These are phyloP conservation scores for Chalciporus piperatus DNA, from an alignment of 768 basidiomycete genomes.

Conservation along the genomic window DNA sequence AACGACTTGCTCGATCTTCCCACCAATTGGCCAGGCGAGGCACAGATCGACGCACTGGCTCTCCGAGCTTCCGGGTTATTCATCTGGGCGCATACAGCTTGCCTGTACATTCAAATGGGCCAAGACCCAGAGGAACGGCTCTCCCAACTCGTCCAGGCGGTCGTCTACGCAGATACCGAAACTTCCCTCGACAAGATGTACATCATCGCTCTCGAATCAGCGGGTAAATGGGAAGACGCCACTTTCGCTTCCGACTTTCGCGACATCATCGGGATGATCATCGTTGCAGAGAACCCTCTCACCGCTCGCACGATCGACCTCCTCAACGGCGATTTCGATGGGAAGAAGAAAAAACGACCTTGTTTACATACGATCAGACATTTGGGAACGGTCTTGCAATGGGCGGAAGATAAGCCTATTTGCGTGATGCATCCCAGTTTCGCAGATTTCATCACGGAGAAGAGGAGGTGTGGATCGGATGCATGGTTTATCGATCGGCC, in stretches of 20 bases:
- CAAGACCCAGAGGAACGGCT: conserved; percentile 32
- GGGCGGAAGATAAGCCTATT: conserved; percentile 27
- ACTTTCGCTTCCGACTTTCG: conserved; percentile 30
- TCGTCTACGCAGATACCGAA: conserved; percentile 25
- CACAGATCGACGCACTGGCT: conserved; percentile 13
- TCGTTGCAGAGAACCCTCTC: conserved; percentile 30
- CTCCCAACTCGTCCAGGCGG: conserved; percentile 18
- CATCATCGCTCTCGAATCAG: conserved; percentile 29
- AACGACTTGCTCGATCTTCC: conserved; percentile 27
- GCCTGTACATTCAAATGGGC: conserved; percentile 29
- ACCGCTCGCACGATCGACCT: conserved; percentile 24
- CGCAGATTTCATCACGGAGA: conserved; percentile 33
- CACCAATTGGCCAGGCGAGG: conserved; percentile 30
- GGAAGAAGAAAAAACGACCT: conserved; percentile 17
- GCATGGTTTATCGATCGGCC: conserved; percentile 29
- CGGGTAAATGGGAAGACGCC: conserved; percentile 30
- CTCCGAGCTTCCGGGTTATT: conserved; percentile 33
- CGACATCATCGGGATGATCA: conserved; percentile 30
- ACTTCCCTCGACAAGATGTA: conserved; percentile 30
- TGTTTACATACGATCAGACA: conserved; percentile 30
- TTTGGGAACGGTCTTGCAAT: conserved; percentile 27
- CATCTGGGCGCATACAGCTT: conserved; percentile 34
- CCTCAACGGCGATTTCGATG: conserved; percentile 17
- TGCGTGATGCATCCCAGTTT: conserved; percentile 34
- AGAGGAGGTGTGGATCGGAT: conserved; percentile 25